Evolutionary conservation across 768 basidiomycete species (phyloP).

Genomic region (Tephrocybe sp.): DNA sequence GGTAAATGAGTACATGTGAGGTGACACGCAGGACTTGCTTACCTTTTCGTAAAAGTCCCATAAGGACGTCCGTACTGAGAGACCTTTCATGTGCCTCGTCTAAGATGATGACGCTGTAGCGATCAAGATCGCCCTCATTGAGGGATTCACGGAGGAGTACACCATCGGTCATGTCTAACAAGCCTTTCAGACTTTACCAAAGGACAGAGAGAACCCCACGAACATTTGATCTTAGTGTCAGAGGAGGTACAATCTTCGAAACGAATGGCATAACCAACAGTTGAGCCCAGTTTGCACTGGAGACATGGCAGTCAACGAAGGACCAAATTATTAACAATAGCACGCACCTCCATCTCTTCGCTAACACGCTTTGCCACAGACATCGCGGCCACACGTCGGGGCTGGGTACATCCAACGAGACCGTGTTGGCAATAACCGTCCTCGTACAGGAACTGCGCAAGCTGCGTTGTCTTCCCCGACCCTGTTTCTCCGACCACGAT

Average conservation of each 20-base stretch:
- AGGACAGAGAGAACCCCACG: constrained; percentile 21
- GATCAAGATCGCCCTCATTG: constrained; percentile 97
- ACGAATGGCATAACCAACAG: constrained; percentile 96
- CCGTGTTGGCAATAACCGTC: constrained; percentile 93
- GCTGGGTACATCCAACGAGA: constrained; percentile 96
- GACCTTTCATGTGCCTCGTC: constrained; percentile 99
- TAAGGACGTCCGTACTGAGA: constrained; percentile 94
- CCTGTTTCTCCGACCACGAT: constrained; percentile 99
- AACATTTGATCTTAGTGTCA: constrained; percentile 97
- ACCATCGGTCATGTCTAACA: constrained; percentile 96
- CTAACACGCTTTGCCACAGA: constrained; percentile 99
- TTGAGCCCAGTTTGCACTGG: constrained; percentile 84
- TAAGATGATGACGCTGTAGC: constrained; percentile 96
- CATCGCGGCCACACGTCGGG: constrained; percentile 98
- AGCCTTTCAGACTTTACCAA: neutral
- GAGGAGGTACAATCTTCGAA: constrained; percentile 97
- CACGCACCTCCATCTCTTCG: constrained; percentile 93
- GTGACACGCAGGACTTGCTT: constrained; percentile 24
- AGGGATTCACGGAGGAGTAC: constrained; percentile 96
- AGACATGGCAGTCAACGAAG: neutral
- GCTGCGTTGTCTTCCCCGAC: constrained; percentile 97
- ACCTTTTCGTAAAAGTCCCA: constrained; percentile 96
- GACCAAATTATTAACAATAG: neutral
- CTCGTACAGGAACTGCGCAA: constrained; percentile 94
- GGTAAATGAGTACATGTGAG: constrained; percentile 6